Evolutionary conservation across 441 rosid genomes (phyloP).

Genomic region (Pelargonium citronellum): DNA sequence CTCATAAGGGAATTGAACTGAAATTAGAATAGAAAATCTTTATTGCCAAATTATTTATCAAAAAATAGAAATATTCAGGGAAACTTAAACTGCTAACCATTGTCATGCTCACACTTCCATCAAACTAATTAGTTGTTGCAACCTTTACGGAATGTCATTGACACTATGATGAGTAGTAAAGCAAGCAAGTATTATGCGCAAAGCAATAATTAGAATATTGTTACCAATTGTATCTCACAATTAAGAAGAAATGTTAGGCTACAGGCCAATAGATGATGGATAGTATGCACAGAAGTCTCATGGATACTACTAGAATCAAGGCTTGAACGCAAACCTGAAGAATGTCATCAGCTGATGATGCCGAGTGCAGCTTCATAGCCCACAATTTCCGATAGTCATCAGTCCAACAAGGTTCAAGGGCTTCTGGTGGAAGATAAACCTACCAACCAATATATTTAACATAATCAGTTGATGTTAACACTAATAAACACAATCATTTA

Average conservation of each 20-base stretch:
- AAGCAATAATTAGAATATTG: background rate
- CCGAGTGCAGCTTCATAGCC: slow-evolving; percentile 51
- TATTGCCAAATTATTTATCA: background rate
- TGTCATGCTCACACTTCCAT: background rate
- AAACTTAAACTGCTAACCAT: background rate
- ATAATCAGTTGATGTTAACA: slow-evolving; percentile 9
- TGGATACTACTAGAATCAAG: background rate
- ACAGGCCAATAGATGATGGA: background rate
- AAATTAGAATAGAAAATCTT: background rate
- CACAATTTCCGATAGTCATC: slow-evolving; percentile 46
- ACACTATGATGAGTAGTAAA: background rate
- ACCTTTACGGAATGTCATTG: background rate
- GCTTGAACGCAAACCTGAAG: slow-evolving; percentile 41
- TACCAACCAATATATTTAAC: slow-evolving; percentile 28
- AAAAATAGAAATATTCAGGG: background rate
- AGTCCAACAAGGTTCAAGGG: slow-evolving; percentile 58
- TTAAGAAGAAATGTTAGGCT: background rate
- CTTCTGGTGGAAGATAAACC: slow-evolving; percentile 64
- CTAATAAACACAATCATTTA: background rate
- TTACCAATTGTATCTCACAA: background rate
- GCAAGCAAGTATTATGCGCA: background rate
- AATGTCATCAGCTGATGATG: slow-evolving; percentile 52
- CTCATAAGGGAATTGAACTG: background rate
- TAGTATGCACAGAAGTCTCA: background rate
- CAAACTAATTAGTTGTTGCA: background rate